A percentile compares a stretch with the other conserved stretches of the same genome.
Conservation (phyloP, 2,329 filamentous ascomycete species). For the Aspergillus glaucus region DNA sequence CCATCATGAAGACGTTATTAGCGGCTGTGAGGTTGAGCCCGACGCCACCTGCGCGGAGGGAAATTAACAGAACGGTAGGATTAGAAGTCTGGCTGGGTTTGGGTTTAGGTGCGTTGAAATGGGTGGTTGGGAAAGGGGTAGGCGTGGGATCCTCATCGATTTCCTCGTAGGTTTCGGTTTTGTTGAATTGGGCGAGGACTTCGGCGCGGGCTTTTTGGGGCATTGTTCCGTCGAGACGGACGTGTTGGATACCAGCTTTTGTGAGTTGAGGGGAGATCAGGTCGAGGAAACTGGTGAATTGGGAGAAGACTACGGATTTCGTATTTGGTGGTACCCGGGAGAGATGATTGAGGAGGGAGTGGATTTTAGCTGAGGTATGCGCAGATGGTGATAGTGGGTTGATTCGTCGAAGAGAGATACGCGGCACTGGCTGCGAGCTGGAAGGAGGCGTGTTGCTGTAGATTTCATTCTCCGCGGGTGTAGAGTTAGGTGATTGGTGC, state of each 20-base stretch:
- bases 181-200: constrained; percentile 68
- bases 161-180: constrained; percentile 31
- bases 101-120: not conserved
- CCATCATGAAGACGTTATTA: constrained; percentile 95
- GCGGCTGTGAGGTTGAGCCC: constrained; percentile 88
- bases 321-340: constrained; percentile 62
- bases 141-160: constrained; percentile 28
- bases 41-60: constrained; percentile 82
- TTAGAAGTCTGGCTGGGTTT: constrained; percentile 6
- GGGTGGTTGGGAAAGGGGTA: not conserved
- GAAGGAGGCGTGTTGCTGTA: constrained; percentile 34
- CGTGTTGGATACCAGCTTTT: constrained; percentile 64
- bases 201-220: constrained; percentile 74
- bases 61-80: constrained; percentile 64
- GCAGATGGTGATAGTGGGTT: constrained; percentile 55
- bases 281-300: constrained; percentile 94
- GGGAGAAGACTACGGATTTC: constrained; percentile 91
- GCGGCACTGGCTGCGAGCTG: constrained; percentile 34
- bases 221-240: constrained; percentile 92
- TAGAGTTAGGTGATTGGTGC: constrained; percentile 48
- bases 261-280: constrained; percentile 77
- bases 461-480: constrained; percentile 39
- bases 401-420: constrained; percentile 56
- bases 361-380: constrained; percentile 72
- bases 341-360: constrained; percentile 69